A percentile compares a stretch with the other conserved stretches of the same genome.
phyloP scores from a whole-genome alignment of 208 protist species.

The Leishmania martiniquensis region DNA sequence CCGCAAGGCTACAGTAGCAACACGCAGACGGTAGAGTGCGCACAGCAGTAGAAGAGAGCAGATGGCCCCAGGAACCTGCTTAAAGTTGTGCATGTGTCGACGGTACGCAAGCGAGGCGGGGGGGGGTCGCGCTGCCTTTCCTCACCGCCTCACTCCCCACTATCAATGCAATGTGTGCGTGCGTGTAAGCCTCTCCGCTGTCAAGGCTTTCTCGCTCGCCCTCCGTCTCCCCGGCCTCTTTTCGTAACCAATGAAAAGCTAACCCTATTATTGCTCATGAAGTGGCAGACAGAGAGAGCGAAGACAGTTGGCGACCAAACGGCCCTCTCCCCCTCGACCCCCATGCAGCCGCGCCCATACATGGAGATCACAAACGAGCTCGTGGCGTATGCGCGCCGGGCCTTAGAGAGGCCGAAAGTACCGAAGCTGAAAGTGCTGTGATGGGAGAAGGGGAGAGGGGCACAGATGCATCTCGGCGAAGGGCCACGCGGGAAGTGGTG shows the following conservation, averaged over 20 bases:
- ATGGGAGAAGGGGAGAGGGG: not conserved
- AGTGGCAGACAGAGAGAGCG: not conserved
- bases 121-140: not conserved
- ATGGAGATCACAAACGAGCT: not conserved
- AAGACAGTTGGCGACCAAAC: not conserved
- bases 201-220: not conserved
- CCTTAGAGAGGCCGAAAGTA: not conserved
- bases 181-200: not conserved
- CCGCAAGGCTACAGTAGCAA: slow-evolving; percentile 14
- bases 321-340: not conserved
- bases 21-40: slow-evolving; percentile 65
- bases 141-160: not conserved
- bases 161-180: not conserved
- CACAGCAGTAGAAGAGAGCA: slow-evolving; percentile 52
- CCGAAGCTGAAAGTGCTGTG: not conserved
- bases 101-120: not conserved
- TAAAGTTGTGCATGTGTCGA: not conserved
- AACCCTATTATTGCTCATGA: not conserved
- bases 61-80: not conserved
- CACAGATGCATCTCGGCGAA: too few species aligned
- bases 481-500: too few species aligned
- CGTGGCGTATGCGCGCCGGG: not conserved
- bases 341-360: not conserved
- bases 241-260: not conserved
- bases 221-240: not conserved